Base-by-base conservation (phyloP, 73 alveolate genomes). In the Loxodes magnus region DNA sequence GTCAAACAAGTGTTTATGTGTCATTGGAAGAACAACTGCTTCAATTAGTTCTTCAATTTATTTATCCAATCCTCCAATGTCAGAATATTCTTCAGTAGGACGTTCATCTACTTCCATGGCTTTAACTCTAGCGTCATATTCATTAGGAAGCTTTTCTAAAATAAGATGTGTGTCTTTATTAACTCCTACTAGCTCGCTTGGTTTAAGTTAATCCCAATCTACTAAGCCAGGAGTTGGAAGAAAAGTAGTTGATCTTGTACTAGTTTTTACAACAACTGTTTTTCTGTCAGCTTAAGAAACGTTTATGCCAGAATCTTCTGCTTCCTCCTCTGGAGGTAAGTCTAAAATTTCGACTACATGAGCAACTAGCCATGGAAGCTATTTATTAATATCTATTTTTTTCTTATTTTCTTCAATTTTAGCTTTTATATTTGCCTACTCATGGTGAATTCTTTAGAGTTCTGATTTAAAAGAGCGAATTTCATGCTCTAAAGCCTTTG, bases 31-130 rank as follows among this genome's bases (percentile, higher is more conserved):
- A n/a, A 96, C 99, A 27, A 78, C 56, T 5, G 99, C 99, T 74
- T 94, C 99, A 57, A 91, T 93, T 39, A 94, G 86, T 72, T 94
- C 99, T 61, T 94, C 95, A 37, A 93, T 94, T 67, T 86, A 94
- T 71, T 96, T 96, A 63, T 96, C 99, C 20, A 96, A 86, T 10
- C 99, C 99, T 14, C 99, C 99, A 67, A 96, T 87, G 90, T 96
- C 99, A 15, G 96, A 62, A 74, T 96, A 96, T 58, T 93, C 94
- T 71, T 96, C 99, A 9, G 97, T 90, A 14, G 99, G 99, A 37
- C 87, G 84, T 60, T 95, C 98, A 68, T 96, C 99, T 19, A 95
- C 90, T 52, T 67, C 82, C 82, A 67, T 84, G 12, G 96, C 99
- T 39, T 90, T 83, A 26, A 92, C 99, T 12, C 99, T 50, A 20